Base-by-base conservation (phyloP, 768 basidiomycete species). In the Lentinula raphanica region DNA sequence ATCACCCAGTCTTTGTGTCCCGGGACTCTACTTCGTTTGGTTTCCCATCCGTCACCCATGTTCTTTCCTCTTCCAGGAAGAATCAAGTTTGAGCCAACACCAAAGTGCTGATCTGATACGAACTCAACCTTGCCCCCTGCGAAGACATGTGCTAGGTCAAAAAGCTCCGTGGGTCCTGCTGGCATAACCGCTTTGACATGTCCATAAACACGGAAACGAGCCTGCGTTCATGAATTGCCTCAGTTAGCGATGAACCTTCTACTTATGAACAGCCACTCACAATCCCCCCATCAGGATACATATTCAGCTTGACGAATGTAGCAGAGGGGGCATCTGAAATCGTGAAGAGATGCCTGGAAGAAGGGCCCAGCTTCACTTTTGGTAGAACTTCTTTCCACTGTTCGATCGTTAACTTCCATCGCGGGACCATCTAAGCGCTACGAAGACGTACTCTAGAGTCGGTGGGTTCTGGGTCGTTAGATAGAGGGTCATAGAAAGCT, bases 11-110 rank as follows among this genome's bases (percentile, higher is more conserved):
- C 95, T 48, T 85, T 90, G 71, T 94, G 94, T 38, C 81, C 92
- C 55, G 80, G 80, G 42, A 74, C 77, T 54, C 92, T 79, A 66
- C 90, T 95, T 60, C 97, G 80, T 69, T 90, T 93, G 3, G 96
- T 98, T 73, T 99, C 97, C 97, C 97, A 99, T 3, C 97, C 97
- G 67, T 97, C 95, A 4, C 94, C 86, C 94, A 99, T 99, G 65
- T 96, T 88, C 67, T 86, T 87, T 27, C 92, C 96, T 70, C 95
- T 74, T 28, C 96, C 96, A 1, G 96, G 95, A 38, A 97, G 76
- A 48, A 98, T 84, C 60, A 99, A 74, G 70, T 99, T 98, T 3
- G 87, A 82, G 3, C 94, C 96, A 9, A 90, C 82, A 21, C 94
- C 95, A 64, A 91, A 99, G 74, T 99, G 96, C 67, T 98, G 94